Evolutionary conservation across 208 protist species (phyloP).

Genomic region (Balamuthia mandrillaris): DNA sequence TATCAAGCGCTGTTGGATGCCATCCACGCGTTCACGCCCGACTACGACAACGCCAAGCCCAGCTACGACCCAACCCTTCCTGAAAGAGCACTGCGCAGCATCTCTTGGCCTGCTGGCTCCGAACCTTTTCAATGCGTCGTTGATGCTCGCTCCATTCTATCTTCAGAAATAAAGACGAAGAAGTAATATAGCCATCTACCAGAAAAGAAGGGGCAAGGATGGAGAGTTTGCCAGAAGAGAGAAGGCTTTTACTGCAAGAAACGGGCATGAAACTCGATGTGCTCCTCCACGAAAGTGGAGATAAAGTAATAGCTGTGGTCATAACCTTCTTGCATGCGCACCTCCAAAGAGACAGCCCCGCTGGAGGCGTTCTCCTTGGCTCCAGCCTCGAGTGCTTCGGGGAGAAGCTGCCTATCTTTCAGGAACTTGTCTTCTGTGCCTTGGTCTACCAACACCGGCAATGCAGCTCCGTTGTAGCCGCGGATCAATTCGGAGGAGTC

Average conservation of each 20-base stretch:
- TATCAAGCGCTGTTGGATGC: neutral
- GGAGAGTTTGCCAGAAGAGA: no score
- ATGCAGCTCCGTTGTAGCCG: conserved; percentile 22
- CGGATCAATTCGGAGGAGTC: conserved; percentile 56
- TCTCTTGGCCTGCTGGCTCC: conserved; percentile 1
- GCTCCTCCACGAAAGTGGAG: conserved; percentile 66
- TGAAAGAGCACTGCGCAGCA: conserved; percentile 6
- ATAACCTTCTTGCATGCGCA: conserved; percentile 59
- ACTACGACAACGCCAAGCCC: neutral
- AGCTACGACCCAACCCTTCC: neutral
- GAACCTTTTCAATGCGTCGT: conserved; percentile 34
- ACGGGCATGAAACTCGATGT: conserved; percentile 48
- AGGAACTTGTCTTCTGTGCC: conserved; percentile 61
- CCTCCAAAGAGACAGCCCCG: no score
- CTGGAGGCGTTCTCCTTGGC: neutral
- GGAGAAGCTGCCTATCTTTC: conserved; percentile 47
- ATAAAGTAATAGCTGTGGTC: conserved; percentile 71
- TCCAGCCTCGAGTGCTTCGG: conserved; percentile 21
- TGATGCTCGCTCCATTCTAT: neutral
- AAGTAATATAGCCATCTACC: no score
- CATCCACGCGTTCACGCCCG: neutral
- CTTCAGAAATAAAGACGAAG: no score
- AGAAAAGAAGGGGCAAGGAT: no score
- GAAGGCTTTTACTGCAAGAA: conserved; percentile 21
- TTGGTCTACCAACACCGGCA: conserved; percentile 66